Conservation (phyloP, 139 green algal genomes). For the Chlorella sp. region DNA sequence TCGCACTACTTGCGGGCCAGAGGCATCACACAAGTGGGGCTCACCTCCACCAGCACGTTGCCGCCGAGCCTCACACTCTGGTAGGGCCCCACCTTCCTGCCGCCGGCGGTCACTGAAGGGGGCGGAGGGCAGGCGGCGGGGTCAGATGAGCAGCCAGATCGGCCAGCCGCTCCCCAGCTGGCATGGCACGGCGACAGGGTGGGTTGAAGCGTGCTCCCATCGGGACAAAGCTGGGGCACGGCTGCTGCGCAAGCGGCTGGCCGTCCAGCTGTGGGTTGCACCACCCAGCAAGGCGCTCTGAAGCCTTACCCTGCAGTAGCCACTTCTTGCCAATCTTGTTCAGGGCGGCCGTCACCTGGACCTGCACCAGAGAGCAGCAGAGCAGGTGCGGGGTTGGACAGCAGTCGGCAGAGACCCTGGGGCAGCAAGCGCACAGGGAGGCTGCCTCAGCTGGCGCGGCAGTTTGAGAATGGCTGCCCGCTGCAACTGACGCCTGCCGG, state of each 20-base stretch:
- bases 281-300: too few relatives aligned
- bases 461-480: not conserved
- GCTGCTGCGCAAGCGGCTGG: not conserved
- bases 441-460: not conserved
- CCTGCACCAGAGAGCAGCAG: not conserved
- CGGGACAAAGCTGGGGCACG: not conserved
- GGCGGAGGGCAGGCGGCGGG: not conserved
- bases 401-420: too few relatives aligned
- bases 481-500: not conserved
- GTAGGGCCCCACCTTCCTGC: not conserved
- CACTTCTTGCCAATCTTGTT: not conserved
- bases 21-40: too few relatives aligned
- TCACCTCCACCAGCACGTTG: not conserved
- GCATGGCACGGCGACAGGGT: not conserved
- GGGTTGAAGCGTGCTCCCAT: too few relatives aligned
- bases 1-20: too few relatives aligned
- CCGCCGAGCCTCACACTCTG: not conserved
- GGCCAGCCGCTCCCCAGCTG: too few relatives aligned
- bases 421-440: too few relatives aligned
- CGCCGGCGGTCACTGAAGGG: constrained; percentile 1
- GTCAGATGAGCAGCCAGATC: not conserved
- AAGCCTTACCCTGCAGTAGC: constrained; percentile 1
- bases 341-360: not conserved
- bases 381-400: not conserved
- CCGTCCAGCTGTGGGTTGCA: not conserved